Base-by-base conservation (phyloP, 1,139 yeast genomes). In the Candida sp. region DNA sequence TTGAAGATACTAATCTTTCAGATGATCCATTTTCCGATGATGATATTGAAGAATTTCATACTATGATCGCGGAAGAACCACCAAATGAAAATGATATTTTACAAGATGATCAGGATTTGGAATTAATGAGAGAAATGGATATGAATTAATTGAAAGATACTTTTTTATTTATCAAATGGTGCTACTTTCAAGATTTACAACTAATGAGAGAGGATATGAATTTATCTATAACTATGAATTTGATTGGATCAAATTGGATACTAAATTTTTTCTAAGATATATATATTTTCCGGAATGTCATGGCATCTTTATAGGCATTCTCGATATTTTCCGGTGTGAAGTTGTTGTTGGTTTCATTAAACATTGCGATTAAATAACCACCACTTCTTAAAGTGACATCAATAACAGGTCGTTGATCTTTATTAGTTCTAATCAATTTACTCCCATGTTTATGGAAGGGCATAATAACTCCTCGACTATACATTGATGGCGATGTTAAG, bases 341-440 rank as follows among this genome's bases (percentile, higher is more conserved):
- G 23, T 64, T 61, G 22, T 60, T 56, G 0, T 39, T 32, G 3
- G 53, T 49, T 34, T 66, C 62, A 41, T 67, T 68, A 53, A 81
- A 80, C 9, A 77, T 73, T 1, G 77, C 81, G 51, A 84, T 66
- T 35, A 83, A 55, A 49, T 69, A 82, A 0, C 88, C 88, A 1
- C 85, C 84, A 12, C 79, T 68, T 48, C 78, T 68, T 45, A 75
- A 63, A 49, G 68, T 75, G 11, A 81, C 65, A 23, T 76, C 79
- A 36, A 72, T 53, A 45, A 39, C 46, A 37, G 33, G 33, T 33
- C 21, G 45, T 36, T 42, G 47, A 44, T 49, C 58, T 52, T 46
- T 56, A 35, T 49, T 59, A 49, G 62, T 68, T 45, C 77, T 60
- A 7, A 75, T 70, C 39, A 78, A 53, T 48, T 67, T 73, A 4